Base-by-base conservation (phyloP, 768 basidiomycete genomes). In the Suillus sp. region DNA sequence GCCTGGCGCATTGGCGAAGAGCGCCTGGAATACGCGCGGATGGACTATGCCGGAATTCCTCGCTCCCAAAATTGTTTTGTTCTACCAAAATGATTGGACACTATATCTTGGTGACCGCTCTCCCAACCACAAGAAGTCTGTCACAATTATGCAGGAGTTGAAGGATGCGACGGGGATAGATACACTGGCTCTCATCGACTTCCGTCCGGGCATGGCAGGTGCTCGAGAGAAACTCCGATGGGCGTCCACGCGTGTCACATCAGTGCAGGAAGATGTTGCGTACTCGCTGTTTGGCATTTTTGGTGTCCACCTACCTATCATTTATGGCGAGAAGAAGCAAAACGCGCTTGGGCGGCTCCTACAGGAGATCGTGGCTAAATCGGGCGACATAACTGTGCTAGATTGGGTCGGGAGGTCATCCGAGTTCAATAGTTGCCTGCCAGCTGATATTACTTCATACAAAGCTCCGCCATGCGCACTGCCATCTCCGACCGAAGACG, bases 251-350 rank as follows among this genome's bases (percentile, higher is more conserved):
- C 47, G 47, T 48, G 47, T 48, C 14, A 48, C 47, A 14, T 16
- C 47, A 16, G 25, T 27, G 25, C 47, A 48, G 47, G 47, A 48
- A 48, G 47, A 48, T 27, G 25, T 48, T 27, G 47, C 47, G 27
- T 48, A 48, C 47, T 48, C 47, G 14, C 14, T 48, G 7, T 48
- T 48, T 27, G 47, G 47, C 3, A 27, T 48, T 14, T 48, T 48
- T 7, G 25, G 25, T 25, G 8, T 48, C 14, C 47, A 48, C 7
- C 14, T 48, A 27, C 47, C 47, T 48, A 25, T 27, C 2, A 48
- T 48, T 16, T 48, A 48, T 9, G 47, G 47, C 25, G 47, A 48
- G 25, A 48, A 48, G 47, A 48, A 48, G 47, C 47, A 48, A 27
- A 48, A 48, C 6, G 47, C 47, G 5, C 47, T 48, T 6, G 47